Base-by-base conservation (phyloP, 345 rosid genomes). In the Lepidium didymum region DNA sequence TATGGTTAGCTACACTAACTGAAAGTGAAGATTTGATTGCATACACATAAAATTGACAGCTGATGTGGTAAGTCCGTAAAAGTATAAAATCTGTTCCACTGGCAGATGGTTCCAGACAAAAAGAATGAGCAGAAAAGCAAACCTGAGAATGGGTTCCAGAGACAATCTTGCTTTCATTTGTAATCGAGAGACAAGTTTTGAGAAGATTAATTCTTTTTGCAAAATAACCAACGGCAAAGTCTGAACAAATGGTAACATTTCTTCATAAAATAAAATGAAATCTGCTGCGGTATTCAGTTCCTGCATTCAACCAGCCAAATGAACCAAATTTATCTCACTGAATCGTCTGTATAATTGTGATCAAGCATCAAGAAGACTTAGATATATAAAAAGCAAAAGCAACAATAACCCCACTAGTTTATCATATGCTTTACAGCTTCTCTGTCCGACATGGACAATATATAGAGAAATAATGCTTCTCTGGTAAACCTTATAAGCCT, bases 251-350 rank as follows among this genome's bases (percentile, higher is more conserved):
- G 97, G 96, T 70, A 82, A 72, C 54, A 82, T 83, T 79, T 88
- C 88, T 80, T 81, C 94, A 14, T 87, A 91, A 69, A 83, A 81
- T 8, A 88, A 83, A 74, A 93, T 91, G 74, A 90, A 93, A 70
- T 88, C 96, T 76, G 87, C 92, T 0, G 96, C 92, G 0, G 99
- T 90, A 79, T 91, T 93, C 72, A 88, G 73, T 62, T 93, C 99
- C 97, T 90, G 80, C 64, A 79, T 56, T 71, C 25, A 18, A 41
- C 10, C 57, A 68, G 44, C 56, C 19, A 64, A 61, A 54, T 15
- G 51, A 60, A 42, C 67, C 47, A 33, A 35, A 5, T n/a, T 56
- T 45, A 45, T 53, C 64, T 42, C 62, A 21, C 54, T 27, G 15
- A 36, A 35, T 49, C 4, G 15, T 36, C 9, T 41, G 59, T 37